Conservation (phyloP, 495 filamentous ascomycete species). For the Cenococcum geophilum region DNA sequence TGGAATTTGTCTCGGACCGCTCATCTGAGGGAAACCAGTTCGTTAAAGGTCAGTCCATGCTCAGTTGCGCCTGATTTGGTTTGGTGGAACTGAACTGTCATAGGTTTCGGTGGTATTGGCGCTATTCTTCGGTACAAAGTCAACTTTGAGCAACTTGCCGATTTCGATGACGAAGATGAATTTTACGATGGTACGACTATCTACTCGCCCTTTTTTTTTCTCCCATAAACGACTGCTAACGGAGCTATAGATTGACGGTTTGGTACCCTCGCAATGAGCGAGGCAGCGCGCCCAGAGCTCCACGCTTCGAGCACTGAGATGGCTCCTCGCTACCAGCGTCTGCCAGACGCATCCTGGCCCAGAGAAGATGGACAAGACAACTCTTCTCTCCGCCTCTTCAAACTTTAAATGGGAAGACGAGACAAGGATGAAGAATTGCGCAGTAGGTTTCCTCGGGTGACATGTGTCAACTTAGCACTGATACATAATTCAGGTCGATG, state of each 20-base stretch:
- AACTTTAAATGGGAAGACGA: slow-evolving; percentile 21
- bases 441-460: slow-evolving; percentile 13
- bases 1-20: slow-evolving; percentile 96
- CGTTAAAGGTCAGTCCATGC: slow-evolving; percentile 61
- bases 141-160: slow-evolving; percentile 98
- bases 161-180: slow-evolving; percentile 93
- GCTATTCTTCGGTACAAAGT: slow-evolving; percentile 98
- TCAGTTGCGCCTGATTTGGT: background rate
- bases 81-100: background rate
- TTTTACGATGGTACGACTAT: slow-evolving; percentile 68
- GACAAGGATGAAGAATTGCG: slow-evolving; percentile 20
- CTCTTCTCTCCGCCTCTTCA: slow-evolving; percentile 28
- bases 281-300: slow-evolving; percentile 75
- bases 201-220: no score
- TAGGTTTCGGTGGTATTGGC: slow-evolving; percentile 89
- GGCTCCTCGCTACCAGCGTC: slow-evolving; percentile 39
- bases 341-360: slow-evolving; percentile 19
- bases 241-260: slow-evolving; percentile 66
- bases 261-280: slow-evolving; percentile 80
- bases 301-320: slow-evolving; percentile 55
- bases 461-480: background rate
- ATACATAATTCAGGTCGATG: slow-evolving; percentile 14
- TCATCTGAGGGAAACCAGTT: slow-evolving; percentile 98
- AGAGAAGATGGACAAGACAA: slow-evolving; percentile 1
- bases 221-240: no score